Conservation (phyloP, 345 rosid genomes). For the Abelmoschus esculentus region DNA sequence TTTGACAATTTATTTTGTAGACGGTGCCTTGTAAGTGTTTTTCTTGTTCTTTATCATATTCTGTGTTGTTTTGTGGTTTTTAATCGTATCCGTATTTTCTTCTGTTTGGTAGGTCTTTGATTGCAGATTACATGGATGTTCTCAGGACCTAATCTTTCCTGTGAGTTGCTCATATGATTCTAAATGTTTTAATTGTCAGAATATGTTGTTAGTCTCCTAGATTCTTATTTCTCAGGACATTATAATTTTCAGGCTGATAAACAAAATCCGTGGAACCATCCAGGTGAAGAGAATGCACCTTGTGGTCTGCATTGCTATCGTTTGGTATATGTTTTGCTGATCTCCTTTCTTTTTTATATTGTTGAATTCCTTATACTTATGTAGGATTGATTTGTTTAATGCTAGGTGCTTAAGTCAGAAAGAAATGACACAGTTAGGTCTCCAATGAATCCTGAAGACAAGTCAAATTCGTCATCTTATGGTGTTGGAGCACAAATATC, state of each 20-base stretch:
- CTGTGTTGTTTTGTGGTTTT: slow-evolving; percentile 4
- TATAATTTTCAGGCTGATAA: slow-evolving; percentile 58
- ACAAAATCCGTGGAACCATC: slow-evolving; percentile 59
- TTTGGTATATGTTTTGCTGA: slow-evolving; percentile 36
- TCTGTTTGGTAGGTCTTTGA: slow-evolving; percentile 72
- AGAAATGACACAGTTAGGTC: slow-evolving; percentile 23
- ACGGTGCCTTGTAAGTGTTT: slow-evolving; percentile 75
- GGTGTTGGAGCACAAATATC: slow-evolving; percentile 34
- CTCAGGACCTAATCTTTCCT: slow-evolving; percentile 96
- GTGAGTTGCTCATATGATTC: slow-evolving; percentile 41
- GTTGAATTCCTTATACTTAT: neutral
- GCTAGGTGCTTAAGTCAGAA: slow-evolving; percentile 58
- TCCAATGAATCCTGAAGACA: slow-evolving; percentile 40
- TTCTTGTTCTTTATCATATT: slow-evolving; percentile 2
- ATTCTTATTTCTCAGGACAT: slow-evolving; percentile 13
- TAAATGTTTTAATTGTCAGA: slow-evolving; percentile 17
- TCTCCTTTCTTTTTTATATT: slow-evolving; percentile 3
- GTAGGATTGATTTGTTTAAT: slow-evolving; percentile 2
- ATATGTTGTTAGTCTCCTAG: slow-evolving; percentile 10
- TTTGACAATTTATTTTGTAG: slow-evolving; percentile 96
- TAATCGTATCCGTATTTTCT: slow-evolving; percentile 5
- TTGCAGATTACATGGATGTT: slow-evolving; percentile 97
- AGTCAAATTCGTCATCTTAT: slow-evolving; percentile 45
- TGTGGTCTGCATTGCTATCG: slow-evolving; percentile 78
- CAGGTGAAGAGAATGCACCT: slow-evolving; percentile 50